Percentiles rank a stretch among this genome's conserved stretches.
Conservation (phyloP, 768 basidiomycete genomes). For the Porphyrellus cyaneotinctus region DNA sequence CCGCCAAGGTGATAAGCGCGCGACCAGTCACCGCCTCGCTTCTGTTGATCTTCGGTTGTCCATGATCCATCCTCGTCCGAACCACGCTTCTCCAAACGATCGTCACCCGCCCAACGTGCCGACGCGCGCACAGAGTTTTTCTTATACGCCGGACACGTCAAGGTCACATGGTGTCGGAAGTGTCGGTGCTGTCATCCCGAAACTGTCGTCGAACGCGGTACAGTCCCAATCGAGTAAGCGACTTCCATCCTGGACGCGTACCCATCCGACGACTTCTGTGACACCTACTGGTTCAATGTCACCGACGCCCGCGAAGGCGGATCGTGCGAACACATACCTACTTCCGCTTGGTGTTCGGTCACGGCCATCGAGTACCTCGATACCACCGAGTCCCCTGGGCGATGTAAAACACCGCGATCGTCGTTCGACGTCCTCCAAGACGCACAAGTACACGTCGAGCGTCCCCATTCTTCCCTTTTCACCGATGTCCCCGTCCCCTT, state of each 20-base stretch:
- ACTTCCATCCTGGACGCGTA: slow-evolving; percentile 19
- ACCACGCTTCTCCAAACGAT: slow-evolving; percentile 23
- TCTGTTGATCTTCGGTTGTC: slow-evolving; percentile 19
- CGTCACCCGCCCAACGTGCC: slow-evolving; percentile 6
- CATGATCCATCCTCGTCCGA: neutral
- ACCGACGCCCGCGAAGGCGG: neutral
- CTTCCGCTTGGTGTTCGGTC: neutral
- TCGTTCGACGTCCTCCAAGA: slow-evolving; percentile 3
- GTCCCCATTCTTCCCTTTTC: neutral
- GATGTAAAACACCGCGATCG: neutral
- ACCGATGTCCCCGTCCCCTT: neutral
- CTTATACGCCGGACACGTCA: neutral
- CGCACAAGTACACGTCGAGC: slow-evolving; percentile 6
- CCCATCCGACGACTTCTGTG: neutral
- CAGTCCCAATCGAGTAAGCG: slow-evolving; percentile 6
- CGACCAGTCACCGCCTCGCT: slow-evolving; percentile 12
- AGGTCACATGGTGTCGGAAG: slow-evolving; percentile 4
- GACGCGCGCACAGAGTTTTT: slow-evolving; percentile 5
- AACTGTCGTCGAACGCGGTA: slow-evolving; percentile 7
- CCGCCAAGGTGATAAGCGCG: slow-evolving; percentile 13
- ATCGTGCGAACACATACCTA: neutral
- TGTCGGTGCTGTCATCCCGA: neutral
- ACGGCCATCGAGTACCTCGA: slow-evolving; percentile 2
- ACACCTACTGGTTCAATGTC: neutral
- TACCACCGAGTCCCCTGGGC: neutral